Base-by-base conservation (phyloP, 2,329 filamentous ascomycete genomes). In the Hypoxylon sp. region DNA sequence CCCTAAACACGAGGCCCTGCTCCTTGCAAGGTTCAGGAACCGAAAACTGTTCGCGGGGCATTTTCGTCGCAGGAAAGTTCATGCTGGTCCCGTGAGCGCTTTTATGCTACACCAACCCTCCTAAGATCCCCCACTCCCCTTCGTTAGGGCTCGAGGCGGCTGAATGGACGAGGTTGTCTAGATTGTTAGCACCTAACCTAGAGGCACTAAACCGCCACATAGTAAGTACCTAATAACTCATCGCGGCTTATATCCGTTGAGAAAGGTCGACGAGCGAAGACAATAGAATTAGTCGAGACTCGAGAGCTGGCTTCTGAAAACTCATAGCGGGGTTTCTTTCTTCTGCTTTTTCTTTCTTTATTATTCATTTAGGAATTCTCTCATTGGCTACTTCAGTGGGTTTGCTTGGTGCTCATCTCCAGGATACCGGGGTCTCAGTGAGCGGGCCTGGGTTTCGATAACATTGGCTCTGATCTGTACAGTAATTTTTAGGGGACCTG, bases 31-130 rank as follows among this genome's bases (percentile, higher is more conserved):
- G 40, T 19, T 37, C n/a, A 20, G 5, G 34, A 36, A 37, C 25
- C 25, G 21, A 41, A 19, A 43, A 20, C n/a, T 27, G 31, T 17
- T 54, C 51, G 54, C 58, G 58, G 58, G 30, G 38, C 36, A 51
- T 60, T 60, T 60, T 59, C 58, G 58, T 59, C 27, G 49, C 36
- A 55, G 47, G 41, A 46, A 45, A 42, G 17, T 46, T 25, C 29
- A 49, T 19, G 16, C 31, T 52, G 57, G 47, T 51, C 51, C 42
- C 43, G 47, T 60, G 43, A 53, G 30, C 45, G 21, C 12, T 19
- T 40, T 21, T 45, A 26, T 45, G 31, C 12, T 40, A 38, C 42
- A 42, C 13, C n/a, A 26, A 36, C 20, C 13, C 3, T 26, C n/a
- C n/a, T n/a, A n/a, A n/a, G n/a, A n/a, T 15, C 23, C 30, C 30